These are phyloP conservation scores for Poa annua DNA, from an alignment of 176 grass and related monocot genomes.

Conservation along the genomic window DNA sequence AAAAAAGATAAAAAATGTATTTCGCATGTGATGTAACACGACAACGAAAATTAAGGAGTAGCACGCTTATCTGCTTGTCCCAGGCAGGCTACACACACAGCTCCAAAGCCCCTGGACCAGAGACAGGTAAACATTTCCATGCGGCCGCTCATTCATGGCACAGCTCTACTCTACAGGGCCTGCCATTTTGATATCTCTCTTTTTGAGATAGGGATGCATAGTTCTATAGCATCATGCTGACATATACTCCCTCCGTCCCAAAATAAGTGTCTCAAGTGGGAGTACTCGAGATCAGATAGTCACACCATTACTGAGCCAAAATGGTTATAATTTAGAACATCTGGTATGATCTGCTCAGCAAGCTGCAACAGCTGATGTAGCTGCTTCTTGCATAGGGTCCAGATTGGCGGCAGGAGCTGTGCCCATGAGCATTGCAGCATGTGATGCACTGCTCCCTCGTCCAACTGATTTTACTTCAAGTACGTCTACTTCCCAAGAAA, in stretches of 20 bases:
- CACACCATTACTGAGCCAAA: too few species aligned
- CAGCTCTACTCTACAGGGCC: not conserved
- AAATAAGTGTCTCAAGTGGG: too few species aligned
- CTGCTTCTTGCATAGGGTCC: slow-evolving; percentile 9
- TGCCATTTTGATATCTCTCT: not conserved
- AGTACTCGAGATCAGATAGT: too few species aligned
- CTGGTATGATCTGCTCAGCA: not conserved
- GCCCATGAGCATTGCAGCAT: not conserved
- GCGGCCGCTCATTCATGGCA: slow-evolving; percentile 23
- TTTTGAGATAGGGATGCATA: not conserved
- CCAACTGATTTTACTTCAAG: not conserved
- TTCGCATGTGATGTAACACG: not conserved
- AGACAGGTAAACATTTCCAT: slow-evolving; percentile 20
- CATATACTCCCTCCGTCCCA: too few species aligned
- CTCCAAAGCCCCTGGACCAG: slow-evolving; percentile 9
- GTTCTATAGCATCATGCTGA: not conserved
- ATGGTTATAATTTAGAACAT: not conserved
- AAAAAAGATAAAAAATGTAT: not conserved
- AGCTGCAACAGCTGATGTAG: not conserved
- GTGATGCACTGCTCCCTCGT: slow-evolving; percentile 2
- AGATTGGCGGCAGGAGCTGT: slow-evolving; percentile 30
- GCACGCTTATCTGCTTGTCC: not conserved
- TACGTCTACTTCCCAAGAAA: not conserved
- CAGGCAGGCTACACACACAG: not conserved
- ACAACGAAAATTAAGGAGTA: not conserved